Base-by-base conservation (phyloP, 164 flowering plant species). In the Tetracentron sinense region DNA sequence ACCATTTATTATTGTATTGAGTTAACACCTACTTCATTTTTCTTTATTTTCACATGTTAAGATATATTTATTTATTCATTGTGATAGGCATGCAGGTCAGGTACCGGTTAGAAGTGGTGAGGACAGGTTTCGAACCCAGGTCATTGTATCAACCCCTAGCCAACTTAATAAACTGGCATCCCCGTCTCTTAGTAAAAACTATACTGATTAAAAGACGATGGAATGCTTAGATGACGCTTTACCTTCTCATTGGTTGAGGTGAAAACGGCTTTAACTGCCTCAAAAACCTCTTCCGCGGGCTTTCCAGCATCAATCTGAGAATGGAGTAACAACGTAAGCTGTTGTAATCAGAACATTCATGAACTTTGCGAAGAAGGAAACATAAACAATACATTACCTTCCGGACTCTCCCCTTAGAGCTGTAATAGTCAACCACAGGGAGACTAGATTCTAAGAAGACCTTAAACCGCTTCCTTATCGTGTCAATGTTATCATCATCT, bases 301-400 rank as follows among this genome's bases (percentile, higher is more conserved):
- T 80, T 87, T 60, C 74, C 84, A 63, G 98, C 97, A 82, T 89
- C 86, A 76, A 93, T 85, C 97, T 90, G 69, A 66, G 31, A 4
- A 33, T 33, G 38, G 10, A 10, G 10, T 4, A 0, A 25, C 35
- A 52, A 21, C 6, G 38, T 33, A 4, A 33, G 38, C 38, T 33
- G 38, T 33, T 33, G 38, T 10, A 4, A 33, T 10, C 38, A 33
- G 10, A 33, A 33, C 38, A 33, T 4, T 4, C 4, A 33, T 4
- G 10, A 33, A 33, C 38, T 33, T 33, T 10, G 10, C 4, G 38
- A 33, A 10, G 38, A 33, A 33, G 10, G 57, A 25, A 46, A 22
- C 26, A 25, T 56, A 49, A 33, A 19, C 2, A 56, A 28, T 48
- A 47, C 17, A 17, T 60, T 65, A 75, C 78, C 75, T 65, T 68